These are phyloP conservation scores for Paragyromitra xinjiangensis DNA, from an alignment of 495 filamentous ascomycete genomes.

Conservation along the genomic window DNA sequence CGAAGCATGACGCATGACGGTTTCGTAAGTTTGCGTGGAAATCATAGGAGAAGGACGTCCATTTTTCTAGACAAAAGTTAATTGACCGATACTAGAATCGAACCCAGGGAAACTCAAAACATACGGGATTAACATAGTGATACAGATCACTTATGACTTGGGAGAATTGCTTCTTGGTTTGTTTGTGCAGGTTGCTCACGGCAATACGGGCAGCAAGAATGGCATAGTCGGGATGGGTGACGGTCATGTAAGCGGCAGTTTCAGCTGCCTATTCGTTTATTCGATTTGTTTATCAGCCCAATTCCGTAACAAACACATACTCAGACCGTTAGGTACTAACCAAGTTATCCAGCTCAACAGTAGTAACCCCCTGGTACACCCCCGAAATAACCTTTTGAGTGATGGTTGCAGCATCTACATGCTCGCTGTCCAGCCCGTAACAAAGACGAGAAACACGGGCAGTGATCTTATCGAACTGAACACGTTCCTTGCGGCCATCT, in stretches of 20 bases:
- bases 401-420: constrained; percentile 97
- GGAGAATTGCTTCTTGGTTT: constrained; percentile 99
- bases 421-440: constrained; percentile 94
- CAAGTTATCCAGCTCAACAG: constrained; percentile 93
- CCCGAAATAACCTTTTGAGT: constrained; percentile 99
- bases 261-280: constrained; percentile 79
- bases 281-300: constrained; percentile 34
- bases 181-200: constrained; percentile 99
- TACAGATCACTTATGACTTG: constrained; percentile 91
- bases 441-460: constrained; percentile 96
- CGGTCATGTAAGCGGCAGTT: constrained; percentile 99
- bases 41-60: constrained; percentile 88
- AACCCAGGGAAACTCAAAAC: constrained; percentile 5
- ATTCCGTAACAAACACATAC: constrained; percentile 1
- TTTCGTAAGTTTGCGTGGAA: constrained; percentile 83
- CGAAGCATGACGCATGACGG: constrained; percentile 91
- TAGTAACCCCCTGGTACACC: constrained; percentile 98
- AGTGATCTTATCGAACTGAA: constrained; percentile 99
- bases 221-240: constrained; percentile 98
- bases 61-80: constrained; percentile 68
- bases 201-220: constrained; percentile 98
- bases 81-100: not conserved
- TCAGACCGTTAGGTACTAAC: constrained; percentile 66
- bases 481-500: constrained; percentile 99
- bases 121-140: constrained; percentile 87